Conservation (phyloP, 2,329 filamentous ascomycete genomes). For the Penicillium corylophilum region DNA sequence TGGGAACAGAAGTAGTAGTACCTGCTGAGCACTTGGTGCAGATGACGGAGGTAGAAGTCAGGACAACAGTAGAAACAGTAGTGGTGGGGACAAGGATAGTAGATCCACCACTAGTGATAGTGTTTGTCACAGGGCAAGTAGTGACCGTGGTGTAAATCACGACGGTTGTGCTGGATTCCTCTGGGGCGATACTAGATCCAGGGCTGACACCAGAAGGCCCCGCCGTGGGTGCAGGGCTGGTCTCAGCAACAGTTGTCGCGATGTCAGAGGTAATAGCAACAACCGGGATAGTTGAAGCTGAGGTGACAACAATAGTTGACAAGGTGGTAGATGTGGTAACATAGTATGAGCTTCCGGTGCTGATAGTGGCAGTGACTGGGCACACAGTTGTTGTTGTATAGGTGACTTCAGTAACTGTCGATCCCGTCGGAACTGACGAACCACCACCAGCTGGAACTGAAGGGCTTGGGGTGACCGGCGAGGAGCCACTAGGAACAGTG, state of each 20-base stretch:
- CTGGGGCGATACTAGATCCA: conserved; percentile 5
- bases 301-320: conserved; percentile 44
- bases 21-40: conserved; percentile 8
- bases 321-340: conserved; percentile 57
- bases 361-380: conserved; percentile 33
- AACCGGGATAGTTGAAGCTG: conserved; percentile 10
- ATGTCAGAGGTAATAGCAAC: conserved; percentile 1
- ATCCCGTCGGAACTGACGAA: conserved; percentile 13
- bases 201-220: conserved; percentile 2
- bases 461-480: not conserved
- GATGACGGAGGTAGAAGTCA: conserved; percentile 9
- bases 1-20: conserved; percentile 3
- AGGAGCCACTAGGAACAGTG: not conserved
- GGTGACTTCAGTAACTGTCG: conserved; percentile 26
- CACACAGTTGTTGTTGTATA: conserved; percentile 32
- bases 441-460: conserved; percentile 3
- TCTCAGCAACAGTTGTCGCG: not conserved
- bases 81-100: conserved; percentile 55
- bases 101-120: conserved; percentile 46
- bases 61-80: conserved; percentile 53
- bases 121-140: conserved; percentile 35
- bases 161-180: conserved; percentile 25
- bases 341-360: conserved; percentile 48
- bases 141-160: conserved; percentile 33
- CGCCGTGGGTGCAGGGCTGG: conserved; percentile 15